Evolutionary conservation across 139 green algal species (phyloP).

Genomic region (Chlorokybus atmophyticus): DNA sequence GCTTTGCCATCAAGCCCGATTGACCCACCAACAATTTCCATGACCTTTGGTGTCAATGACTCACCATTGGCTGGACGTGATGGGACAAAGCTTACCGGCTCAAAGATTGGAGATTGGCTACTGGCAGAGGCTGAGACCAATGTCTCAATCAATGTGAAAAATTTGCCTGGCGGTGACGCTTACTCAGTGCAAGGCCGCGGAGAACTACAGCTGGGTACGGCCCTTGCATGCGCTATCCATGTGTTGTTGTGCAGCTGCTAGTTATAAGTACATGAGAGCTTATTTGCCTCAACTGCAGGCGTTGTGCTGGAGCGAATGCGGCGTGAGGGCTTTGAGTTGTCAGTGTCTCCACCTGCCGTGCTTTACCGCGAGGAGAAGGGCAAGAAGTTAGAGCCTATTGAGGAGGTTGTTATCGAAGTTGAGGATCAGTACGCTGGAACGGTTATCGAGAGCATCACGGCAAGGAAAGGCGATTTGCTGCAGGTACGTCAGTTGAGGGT

Average conservation of each 20-base stretch:
- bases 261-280: too few species aligned
- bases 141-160: slow-evolving; percentile 44
- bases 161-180: slow-evolving; percentile 9
- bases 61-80: slow-evolving; percentile 55
- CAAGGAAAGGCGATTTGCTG: too few species aligned
- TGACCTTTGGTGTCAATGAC: slow-evolving; percentile 77
- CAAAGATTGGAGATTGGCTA: slow-evolving; percentile 66
- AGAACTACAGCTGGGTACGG: slow-evolving; percentile 77
- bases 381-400: slow-evolving; percentile 54
- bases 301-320: slow-evolving; percentile 74
- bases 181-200: slow-evolving; percentile 72
- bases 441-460: slow-evolving; percentile 56
- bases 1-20: slow-evolving; percentile 55
- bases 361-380: slow-evolving; percentile 40
- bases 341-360: slow-evolving; percentile 64
- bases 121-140: slow-evolving; percentile 64
- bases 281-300: slow-evolving; percentile 3
- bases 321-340: slow-evolving; percentile 72
- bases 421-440: slow-evolving; percentile 40
- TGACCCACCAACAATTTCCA: slow-evolving; percentile 74
- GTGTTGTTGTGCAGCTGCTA: too few species aligned
- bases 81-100: slow-evolving; percentile 48
- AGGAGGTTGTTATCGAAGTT: slow-evolving; percentile 75
- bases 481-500: slow-evolving; percentile 33
- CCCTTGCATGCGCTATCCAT: not conserved